These are phyloP conservation scores for Oryza punctata DNA, from an alignment of 176 grass and related monocot genomes.

Conservation along the genomic window DNA sequence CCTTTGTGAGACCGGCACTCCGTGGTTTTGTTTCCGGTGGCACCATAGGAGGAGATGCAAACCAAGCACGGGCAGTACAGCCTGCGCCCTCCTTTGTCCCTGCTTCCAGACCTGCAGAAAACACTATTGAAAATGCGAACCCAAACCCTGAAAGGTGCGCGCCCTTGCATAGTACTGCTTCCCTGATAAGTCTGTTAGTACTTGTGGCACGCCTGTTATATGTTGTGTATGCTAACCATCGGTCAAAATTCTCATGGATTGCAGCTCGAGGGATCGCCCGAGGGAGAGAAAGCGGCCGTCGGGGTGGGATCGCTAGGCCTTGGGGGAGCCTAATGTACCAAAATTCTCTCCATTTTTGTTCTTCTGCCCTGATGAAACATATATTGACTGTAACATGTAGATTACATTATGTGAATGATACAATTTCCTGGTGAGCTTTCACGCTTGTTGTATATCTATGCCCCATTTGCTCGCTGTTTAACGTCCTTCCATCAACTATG, in stretches of 20 bases:
- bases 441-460: neutral
- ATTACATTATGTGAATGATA: slow-evolving; percentile 50
- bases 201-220: neutral
- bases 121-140: slow-evolving; percentile 50
- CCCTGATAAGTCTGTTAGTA: neutral
- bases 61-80: slow-evolving; percentile 31
- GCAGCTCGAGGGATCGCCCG: slow-evolving; percentile 66
- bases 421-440: neutral
- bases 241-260: slow-evolving; percentile 38
- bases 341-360: slow-evolving; percentile 14
- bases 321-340: neutral
- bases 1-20: slow-evolving; percentile 60
- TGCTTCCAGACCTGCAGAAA: slow-evolving; percentile 47
- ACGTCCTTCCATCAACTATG: neutral
- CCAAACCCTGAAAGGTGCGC: slow-evolving; percentile 57
- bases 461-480: neutral
- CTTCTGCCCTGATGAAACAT: neutral
- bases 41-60: slow-evolving; percentile 66
- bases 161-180: no score
- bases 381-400: slow-evolving; percentile 42
- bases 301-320: slow-evolving; percentile 80
- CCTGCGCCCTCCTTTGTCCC: slow-evolving; percentile 32
- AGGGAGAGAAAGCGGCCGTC: slow-evolving; percentile 88
- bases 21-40: slow-evolving; percentile 93
- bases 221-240: slow-evolving; percentile 20